A percentile compares a stretch with the other conserved stretches of the same genome.
These are phyloP conservation scores for Boechera retrofracta DNA, from an alignment of 345 rosid genomes.

Conservation along the genomic window DNA sequence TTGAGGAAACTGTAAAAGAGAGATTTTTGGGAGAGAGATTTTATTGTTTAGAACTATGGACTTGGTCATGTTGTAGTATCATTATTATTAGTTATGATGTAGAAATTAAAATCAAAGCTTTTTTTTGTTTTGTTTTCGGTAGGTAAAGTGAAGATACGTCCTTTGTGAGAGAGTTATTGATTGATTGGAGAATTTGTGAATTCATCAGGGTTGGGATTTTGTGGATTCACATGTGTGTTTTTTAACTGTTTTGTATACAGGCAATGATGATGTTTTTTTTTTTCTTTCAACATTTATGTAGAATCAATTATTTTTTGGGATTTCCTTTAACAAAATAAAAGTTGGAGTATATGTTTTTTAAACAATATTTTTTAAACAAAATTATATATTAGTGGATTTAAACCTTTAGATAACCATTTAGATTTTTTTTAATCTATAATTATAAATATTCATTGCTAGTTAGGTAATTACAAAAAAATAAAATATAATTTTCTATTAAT, in stretches of 20 bases:
- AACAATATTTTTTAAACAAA: too few species aligned
- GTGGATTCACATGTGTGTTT: conserved; percentile 36
- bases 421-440: too few species aligned
- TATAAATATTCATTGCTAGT: too few species aligned
- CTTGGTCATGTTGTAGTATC: conserved; percentile 34
- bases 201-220: conserved; percentile 27
- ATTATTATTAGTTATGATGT: conserved; percentile 4
- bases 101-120: neutral
- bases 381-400: neutral
- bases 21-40: conserved; percentile 48
- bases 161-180: conserved; percentile 36
- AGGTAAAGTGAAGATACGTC: conserved; percentile 42
- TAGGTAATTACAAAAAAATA: too few species aligned
- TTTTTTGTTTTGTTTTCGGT: neutral
- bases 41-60: conserved; percentile 24
- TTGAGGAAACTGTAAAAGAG: conserved; percentile 36
- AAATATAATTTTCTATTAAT: too few species aligned
- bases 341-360: too few species aligned
- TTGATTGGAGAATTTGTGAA: conserved; percentile 35
- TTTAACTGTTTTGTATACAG: conserved; percentile 14
- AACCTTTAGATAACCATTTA: too few species aligned
- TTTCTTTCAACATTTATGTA: neutral
- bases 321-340: neutral
- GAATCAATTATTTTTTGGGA: neutral
- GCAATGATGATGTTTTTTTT: conserved; percentile 10